Conservation (phyloP, 2,329 filamentous ascomycete genomes). For the Talaromyces sp. region DNA sequence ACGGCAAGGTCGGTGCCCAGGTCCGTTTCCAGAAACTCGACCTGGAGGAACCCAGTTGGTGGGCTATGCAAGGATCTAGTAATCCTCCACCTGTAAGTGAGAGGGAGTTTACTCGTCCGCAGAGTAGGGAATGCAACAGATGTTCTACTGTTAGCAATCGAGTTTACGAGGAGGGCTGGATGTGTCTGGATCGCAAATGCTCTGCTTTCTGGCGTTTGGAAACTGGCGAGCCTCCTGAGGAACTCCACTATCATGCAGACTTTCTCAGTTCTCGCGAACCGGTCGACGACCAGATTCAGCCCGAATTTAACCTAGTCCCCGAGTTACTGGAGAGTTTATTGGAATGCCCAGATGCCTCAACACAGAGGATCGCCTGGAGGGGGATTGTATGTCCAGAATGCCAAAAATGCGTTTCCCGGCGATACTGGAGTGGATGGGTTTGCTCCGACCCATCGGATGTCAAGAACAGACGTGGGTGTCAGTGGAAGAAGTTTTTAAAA, state of each 20-base stretch:
- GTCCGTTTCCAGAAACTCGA: conserved; percentile 64
- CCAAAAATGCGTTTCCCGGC: conserved; percentile 56
- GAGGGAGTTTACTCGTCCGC: conserved; percentile 24
- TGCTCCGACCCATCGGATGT: conserved; percentile 39
- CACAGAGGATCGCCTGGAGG: conserved; percentile 50
- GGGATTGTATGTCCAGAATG: conserved; percentile 66
- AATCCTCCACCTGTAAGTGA: conserved; percentile 23
- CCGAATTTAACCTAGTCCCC: conserved; percentile 35
- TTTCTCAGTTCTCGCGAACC: conserved; percentile 55
- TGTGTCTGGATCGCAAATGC: conserved; percentile 55
- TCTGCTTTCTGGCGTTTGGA: conserved; percentile 51
- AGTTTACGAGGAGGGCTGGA: conserved; percentile 49
- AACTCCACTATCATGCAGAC: conserved; percentile 47
- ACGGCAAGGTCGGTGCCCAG: conserved; percentile 44
- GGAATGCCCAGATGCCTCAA: conserved; percentile 38
- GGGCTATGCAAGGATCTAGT: conserved; percentile 39
- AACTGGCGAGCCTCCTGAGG: conserved; percentile 23
- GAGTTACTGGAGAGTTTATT: conserved; percentile 36
- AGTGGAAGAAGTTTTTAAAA: conserved; percentile 40
- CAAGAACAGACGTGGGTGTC: conserved; percentile 22
- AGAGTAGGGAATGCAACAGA: conserved; percentile 28
- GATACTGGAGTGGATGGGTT: conserved; percentile 58
- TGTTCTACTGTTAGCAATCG: conserved; percentile 36
- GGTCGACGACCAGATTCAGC: conserved; percentile 36
- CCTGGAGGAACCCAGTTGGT: conserved; percentile 53